Percentiles rank a stretch among this genome's conserved stretches.
These are phyloP conservation scores for Amaranthus palmeri DNA, from an alignment of 148 eudicot genomes.

Conservation along the genomic window DNA sequence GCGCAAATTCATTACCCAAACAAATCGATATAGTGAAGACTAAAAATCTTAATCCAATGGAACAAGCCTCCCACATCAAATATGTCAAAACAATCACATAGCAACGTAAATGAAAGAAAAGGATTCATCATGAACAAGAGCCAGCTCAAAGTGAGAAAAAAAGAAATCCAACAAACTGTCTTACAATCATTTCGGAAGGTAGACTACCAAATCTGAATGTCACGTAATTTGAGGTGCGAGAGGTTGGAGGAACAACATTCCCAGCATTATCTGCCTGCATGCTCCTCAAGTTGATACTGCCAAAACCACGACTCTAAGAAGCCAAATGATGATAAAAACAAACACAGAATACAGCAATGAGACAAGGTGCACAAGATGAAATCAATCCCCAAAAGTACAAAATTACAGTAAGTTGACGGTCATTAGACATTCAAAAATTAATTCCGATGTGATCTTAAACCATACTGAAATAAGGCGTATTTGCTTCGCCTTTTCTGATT, in stretches of 20 bases:
- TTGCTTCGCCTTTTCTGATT: too few relatives aligned
- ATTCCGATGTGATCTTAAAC: too few relatives aligned
- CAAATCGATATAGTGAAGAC: too few relatives aligned
- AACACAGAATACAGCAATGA: slow-evolving; percentile 29
- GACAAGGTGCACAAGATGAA: slow-evolving; percentile 31
- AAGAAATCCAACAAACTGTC: slow-evolving; percentile 7
- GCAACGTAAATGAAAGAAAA: background rate
- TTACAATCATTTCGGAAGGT: slow-evolving; percentile 49
- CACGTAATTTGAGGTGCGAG: slow-evolving; percentile 74
- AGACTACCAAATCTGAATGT: slow-evolving; percentile 61
- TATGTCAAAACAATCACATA: background rate
- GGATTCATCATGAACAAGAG: background rate
- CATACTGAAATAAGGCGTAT: too few relatives aligned
- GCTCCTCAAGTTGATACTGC: slow-evolving; percentile 95
- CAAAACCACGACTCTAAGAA: slow-evolving; percentile 80
- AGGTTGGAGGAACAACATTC: slow-evolving; percentile 65
- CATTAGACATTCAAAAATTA: too few relatives aligned
- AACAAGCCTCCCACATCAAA: background rate
- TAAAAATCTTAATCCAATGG: background rate
- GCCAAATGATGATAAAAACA: slow-evolving; percentile 23
- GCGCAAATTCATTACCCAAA: background rate
- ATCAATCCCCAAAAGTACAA: slow-evolving; percentile 13
- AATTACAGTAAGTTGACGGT: too few relatives aligned
- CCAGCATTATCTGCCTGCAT: slow-evolving; percentile 70
- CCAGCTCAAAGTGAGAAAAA: background rate